Conservation (phyloP, 768 basidiomycete species). For the Russula griseocarnosa region DNA sequence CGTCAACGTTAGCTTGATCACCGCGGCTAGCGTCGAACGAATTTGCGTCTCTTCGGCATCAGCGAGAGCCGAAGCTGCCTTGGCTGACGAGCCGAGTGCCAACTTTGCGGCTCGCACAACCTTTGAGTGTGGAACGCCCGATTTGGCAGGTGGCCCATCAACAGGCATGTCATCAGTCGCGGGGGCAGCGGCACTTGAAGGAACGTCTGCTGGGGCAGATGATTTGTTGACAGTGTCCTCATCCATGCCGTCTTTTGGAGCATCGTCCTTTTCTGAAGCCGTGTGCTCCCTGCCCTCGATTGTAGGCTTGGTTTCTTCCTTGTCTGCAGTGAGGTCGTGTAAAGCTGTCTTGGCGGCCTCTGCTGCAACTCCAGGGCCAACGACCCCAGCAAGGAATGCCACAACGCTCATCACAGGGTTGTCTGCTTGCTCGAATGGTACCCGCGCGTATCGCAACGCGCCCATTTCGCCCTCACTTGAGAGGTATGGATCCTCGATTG, state of each 20-base stretch:
- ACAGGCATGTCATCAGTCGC: constrained; percentile 45
- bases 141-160: constrained; percentile 41
- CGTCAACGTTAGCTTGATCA: constrained; percentile 78
- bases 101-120: constrained; percentile 78
- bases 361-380: constrained; percentile 84
- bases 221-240: constrained; percentile 24
- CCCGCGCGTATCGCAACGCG: constrained; percentile 63
- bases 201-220: constrained; percentile 21
- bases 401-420: constrained; percentile 99
- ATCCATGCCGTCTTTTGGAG: constrained; percentile 33
- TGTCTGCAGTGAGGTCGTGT: constrained; percentile 69
- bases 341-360: constrained; percentile 91
- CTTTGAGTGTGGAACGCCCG: constrained; percentile 62
- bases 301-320: constrained; percentile 30
- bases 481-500: constrained; percentile 94
- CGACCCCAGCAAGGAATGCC: constrained; percentile 91
- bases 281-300: constrained; percentile 34
- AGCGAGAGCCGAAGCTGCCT: constrained; percentile 76
- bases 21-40: constrained; percentile 66
- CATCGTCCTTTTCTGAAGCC: constrained; percentile 39
- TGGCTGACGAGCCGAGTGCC: constrained; percentile 85
- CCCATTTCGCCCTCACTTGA: constrained; percentile 74
- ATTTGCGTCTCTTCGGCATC: constrained; percentile 80
- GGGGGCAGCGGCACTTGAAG: constrained; percentile 26
- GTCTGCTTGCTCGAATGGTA: constrained; percentile 92